Conservation (phyloP, 805 yeast species). For the Priceomyces medius region DNA sequence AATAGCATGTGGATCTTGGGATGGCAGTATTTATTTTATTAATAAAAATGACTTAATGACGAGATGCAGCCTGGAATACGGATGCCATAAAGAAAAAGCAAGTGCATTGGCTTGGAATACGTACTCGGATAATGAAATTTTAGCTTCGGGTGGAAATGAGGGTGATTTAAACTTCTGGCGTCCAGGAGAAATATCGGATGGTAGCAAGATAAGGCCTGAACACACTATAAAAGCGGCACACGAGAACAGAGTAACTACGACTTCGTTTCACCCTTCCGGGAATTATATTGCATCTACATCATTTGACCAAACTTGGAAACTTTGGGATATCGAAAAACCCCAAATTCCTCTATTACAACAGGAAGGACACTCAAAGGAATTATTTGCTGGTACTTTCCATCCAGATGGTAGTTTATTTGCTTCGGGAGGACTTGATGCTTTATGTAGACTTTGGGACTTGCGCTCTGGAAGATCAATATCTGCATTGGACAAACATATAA, state of each 20-base stretch:
- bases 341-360: slow-evolving; percentile 57
- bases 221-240: slow-evolving; percentile 28
- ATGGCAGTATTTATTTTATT: slow-evolving; percentile 63
- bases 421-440: slow-evolving; percentile 76
- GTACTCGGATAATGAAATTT: slow-evolving; percentile 7
- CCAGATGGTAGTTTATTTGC: slow-evolving; percentile 75
- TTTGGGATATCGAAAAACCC: slow-evolving; percentile 68
- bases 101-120: slow-evolving; percentile 71
- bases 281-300: slow-evolving; percentile 66
- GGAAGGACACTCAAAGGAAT: slow-evolving; percentile 83
- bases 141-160: slow-evolving; percentile 40
- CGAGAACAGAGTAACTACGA: slow-evolving; percentile 54
- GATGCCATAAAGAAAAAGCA: slow-evolving; percentile 61
- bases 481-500: slow-evolving; percentile 63
- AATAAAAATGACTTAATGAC: slow-evolving; percentile 36
- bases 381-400: slow-evolving; percentile 62
- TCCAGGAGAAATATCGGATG: slow-evolving; percentile 1
- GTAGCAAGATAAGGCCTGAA: slow-evolving; percentile 15
- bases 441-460: slow-evolving; percentile 80
- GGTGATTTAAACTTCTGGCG: slow-evolving; percentile 37
- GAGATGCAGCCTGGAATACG: slow-evolving; percentile 26
- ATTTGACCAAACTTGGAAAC: slow-evolving; percentile 81
- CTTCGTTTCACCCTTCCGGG: slow-evolving; percentile 66
- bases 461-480: slow-evolving; percentile 69
- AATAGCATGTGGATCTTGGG: slow-evolving; percentile 80